A percentile compares a stretch with the other conserved stretches of the same genome.
Conservation (phyloP, 164 flowering plant genomes). For the Dillenia turbinata region DNA sequence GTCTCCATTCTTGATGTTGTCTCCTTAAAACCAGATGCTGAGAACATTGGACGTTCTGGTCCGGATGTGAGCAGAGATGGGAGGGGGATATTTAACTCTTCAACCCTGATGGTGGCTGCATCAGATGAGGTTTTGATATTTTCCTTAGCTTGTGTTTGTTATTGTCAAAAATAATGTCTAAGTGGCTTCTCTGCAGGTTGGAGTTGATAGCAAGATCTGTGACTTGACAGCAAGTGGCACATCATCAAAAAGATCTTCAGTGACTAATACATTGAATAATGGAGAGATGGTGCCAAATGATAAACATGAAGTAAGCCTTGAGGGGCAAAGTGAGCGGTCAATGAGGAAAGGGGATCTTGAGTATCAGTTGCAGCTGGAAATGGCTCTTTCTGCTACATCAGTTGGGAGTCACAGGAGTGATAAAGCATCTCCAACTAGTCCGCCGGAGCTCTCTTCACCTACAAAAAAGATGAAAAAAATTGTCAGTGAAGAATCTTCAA, state of each 20-base stretch:
- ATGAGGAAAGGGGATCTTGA: conserved; percentile 91
- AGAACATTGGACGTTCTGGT: conserved; percentile 26
- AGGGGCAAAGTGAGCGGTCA: conserved; percentile 23
- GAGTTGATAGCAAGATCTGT: conserved; percentile 10
- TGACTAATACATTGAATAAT: conserved; percentile 19
- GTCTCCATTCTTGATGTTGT: conserved; percentile 78
- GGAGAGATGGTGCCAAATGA: conserved; percentile 13
- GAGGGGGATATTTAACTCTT: conserved; percentile 42
- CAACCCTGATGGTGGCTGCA: conserved; percentile 59
- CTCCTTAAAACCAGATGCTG: conserved; percentile 65
- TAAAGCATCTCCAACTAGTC: conserved; percentile 17
- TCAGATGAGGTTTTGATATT: conserved; percentile 22
- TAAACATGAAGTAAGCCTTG: conserved; percentile 18
- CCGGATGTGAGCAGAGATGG: conserved; percentile 25
- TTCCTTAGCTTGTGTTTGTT: conserved; percentile 9
- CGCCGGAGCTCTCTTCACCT: conserved; percentile 23
- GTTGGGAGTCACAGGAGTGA: conserved; percentile 18
- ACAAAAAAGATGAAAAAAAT: conserved; percentile 40
- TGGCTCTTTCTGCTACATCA: conserved; percentile 86
- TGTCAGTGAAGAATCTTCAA: conserved; percentile 31
- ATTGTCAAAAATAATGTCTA: conserved; percentile 11
- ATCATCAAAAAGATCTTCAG: conserved; percentile 9
- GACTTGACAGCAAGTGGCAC: conserved; percentile 7
- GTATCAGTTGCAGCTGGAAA: conserved; percentile 82
- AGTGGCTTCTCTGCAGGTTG: conserved; percentile 20